A percentile compares a stretch with the other conserved stretches of the same genome.
phyloP scores from a whole-genome alignment of 306 rosid genomes.

The Corylus avellana region DNA sequence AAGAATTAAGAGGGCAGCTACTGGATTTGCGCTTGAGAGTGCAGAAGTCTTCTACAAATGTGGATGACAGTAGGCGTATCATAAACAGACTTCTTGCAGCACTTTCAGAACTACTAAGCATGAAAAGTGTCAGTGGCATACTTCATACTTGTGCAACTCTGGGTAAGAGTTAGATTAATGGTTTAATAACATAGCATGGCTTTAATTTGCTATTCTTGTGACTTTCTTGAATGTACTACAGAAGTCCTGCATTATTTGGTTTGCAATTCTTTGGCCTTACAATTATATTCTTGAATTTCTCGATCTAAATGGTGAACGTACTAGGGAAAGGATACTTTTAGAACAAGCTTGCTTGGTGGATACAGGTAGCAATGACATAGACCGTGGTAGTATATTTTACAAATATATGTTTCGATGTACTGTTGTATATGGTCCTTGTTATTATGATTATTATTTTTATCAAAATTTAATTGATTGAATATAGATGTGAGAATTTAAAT shows the following conservation, averaged over 20 bases:
- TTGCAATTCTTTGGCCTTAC: not conserved
- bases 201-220: not conserved
- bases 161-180: constrained; percentile 46
- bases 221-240: not conserved
- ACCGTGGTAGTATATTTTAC: not conserved
- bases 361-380: not conserved
- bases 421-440: not conserved
- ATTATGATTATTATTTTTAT: not conserved
- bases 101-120: constrained; percentile 51
- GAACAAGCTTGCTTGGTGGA: not conserved
- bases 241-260: not conserved
- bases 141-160: constrained; percentile 80
- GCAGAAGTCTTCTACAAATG: constrained; percentile 67
- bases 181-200: not conserved
- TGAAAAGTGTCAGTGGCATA: constrained; percentile 61
- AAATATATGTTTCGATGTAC: not conserved
- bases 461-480: not conserved
- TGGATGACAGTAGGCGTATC: constrained; percentile 81
- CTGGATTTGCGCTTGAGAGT: constrained; percentile 70
- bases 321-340: not conserved
- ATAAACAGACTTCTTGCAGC: constrained; percentile 68
- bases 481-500: not conserved
- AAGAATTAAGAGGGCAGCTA: constrained; percentile 58
- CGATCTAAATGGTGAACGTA: not conserved
- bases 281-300: not conserved